Base-by-base conservation (phyloP, 164 flowering plant species). In the Cinnamomum micranthum region DNA sequence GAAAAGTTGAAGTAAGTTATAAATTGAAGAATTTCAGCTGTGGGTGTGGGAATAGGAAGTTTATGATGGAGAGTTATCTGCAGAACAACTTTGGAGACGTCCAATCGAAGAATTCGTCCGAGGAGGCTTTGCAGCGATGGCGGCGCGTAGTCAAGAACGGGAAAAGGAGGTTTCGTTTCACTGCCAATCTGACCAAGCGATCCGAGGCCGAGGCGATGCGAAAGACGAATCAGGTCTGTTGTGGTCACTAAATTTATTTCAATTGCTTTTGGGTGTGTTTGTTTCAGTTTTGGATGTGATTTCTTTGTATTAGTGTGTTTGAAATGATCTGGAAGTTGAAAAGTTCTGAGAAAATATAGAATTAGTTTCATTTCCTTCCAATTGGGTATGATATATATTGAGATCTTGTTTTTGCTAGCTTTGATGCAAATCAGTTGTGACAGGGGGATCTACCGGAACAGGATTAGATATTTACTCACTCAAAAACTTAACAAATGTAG, bases 91-190 rank as follows among this genome's bases (percentile, higher is more conserved):
- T 95, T 65, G 90, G 92, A 19, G 98, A 89, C 5, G 93, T 95
- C 78, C 88, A 86, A 81, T 58, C 94, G 76, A 95, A 95, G 94
- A 89, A 95, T 80, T 89, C 99, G 25, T 87, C 99, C 6, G 97
- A 89, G 59, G 98, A 95, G 71, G 94, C 95, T 70, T 82, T 95
- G 63, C 86, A 86, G 83, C 75, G 97, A 80, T 93, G 98, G 99
- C 84, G 99, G 83, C 87, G 97, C 80, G 71, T 95, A 23, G 99
- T 93, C 55, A 93, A 93, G 91, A 95, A 93, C 71, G 89, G 82
- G 2, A 93, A 89, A 55, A 75, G 99, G 71, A 79, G 99, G 82
- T 95, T 95, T 50, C 86, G 98, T 2, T 93, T 90, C 79, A 95
- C 97, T 66, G 97, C 98, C 64, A 95, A 93, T 78, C 89, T 95